A percentile compares a stretch with the other conserved stretches of the same genome.
phyloP scores from a whole-genome alignment of 345 rosid genomes.

The Rhodamnia rubescens region DNA sequence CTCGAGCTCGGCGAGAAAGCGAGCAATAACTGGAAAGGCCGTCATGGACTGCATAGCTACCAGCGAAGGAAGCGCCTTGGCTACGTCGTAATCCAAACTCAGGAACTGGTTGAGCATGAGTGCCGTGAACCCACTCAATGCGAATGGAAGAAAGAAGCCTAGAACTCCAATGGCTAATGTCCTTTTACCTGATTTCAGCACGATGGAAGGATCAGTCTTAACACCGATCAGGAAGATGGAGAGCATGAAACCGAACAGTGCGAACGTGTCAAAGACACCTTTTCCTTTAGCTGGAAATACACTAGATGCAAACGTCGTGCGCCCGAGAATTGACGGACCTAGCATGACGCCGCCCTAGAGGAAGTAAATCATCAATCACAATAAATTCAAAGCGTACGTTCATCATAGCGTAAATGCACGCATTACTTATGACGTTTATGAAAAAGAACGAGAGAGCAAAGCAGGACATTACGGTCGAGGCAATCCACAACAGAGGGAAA shows the following conservation, averaged over 20 bases:
- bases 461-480: not conserved
- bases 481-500: not conserved
- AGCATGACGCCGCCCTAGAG: slow-evolving; percentile 30
- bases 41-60: slow-evolving; percentile 14
- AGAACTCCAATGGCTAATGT: slow-evolving; percentile 5
- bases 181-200: slow-evolving; percentile 5
- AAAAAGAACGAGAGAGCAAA: not conserved
- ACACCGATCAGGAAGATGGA: slow-evolving; percentile 25
- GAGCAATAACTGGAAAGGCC: slow-evolving; percentile 22
- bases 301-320: not conserved
- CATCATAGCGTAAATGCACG: not conserved
- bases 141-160: slow-evolving; percentile 9
- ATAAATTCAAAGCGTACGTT: not conserved
- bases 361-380: not conserved
- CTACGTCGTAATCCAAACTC: slow-evolving; percentile 2
- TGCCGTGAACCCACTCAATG: not conserved
- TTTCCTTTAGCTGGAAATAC: slow-evolving; percentile 18
- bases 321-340: slow-evolving; percentile 34
- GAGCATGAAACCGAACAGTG: slow-evolving; percentile 27
- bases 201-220: slow-evolving; percentile 14
- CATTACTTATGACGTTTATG: not conserved
- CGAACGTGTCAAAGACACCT: slow-evolving; percentile 9
- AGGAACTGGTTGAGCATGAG: not conserved
- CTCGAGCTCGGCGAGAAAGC: slow-evolving; percentile 20
- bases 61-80: not conserved